Evolutionary conservation across 139 green algal genomes (phyloP).

Genomic region (Coelastrella sp.): DNA sequence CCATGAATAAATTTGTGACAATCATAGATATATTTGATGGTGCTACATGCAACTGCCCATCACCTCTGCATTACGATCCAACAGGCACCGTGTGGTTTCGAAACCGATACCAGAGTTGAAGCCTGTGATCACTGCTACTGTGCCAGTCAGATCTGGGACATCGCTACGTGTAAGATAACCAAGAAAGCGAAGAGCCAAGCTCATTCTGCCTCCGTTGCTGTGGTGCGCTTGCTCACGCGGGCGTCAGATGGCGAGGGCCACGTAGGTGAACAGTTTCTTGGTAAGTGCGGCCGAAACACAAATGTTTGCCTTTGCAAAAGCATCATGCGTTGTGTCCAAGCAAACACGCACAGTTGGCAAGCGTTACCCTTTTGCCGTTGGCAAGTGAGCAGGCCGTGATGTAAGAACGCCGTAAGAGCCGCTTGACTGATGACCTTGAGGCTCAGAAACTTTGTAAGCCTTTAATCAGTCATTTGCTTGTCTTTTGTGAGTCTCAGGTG

Average conservation of each 20-base stretch:
- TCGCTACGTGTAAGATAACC: neutral
- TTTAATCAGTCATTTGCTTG: too few relatives aligned
- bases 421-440: too few relatives aligned
- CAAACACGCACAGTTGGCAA: neutral
- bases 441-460: too few relatives aligned
- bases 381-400: neutral
- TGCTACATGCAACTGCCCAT: too few relatives aligned
- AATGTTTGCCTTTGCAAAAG: too few relatives aligned
- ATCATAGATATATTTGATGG: too few relatives aligned
- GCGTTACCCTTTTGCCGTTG: conserved; percentile 4
- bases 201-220: neutral
- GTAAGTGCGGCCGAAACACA: too few relatives aligned
- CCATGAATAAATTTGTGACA: too few relatives aligned
- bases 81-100: neutral
- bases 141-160: conserved; percentile 38
- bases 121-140: conserved; percentile 34
- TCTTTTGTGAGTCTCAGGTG: too few relatives aligned
- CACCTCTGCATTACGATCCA: conserved; percentile 36
- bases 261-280: too few relatives aligned
- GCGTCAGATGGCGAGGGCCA: too few relatives aligned
- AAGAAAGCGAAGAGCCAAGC: neutral
- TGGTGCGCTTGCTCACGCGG: neutral
- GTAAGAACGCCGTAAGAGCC: conserved; percentile 8
- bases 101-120: conserved; percentile 41
- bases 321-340: neutral